Base-by-base conservation (phyloP, 441 rosid species). In the Manihot esculenta region DNA sequence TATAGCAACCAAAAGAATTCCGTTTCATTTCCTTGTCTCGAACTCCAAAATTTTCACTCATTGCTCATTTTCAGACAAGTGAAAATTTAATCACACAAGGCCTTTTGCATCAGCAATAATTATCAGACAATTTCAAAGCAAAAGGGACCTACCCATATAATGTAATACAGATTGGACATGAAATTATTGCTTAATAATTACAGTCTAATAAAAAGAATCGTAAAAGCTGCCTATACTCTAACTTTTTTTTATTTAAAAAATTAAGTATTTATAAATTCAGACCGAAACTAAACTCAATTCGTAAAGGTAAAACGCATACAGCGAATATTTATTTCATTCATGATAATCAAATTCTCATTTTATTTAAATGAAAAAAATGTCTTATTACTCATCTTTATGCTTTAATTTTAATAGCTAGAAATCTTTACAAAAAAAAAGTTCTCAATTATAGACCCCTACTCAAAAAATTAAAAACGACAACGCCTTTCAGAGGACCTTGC, bases 401-500 rank as follows among this genome's bases (percentile, higher is more conserved):
- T n/a, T n/a, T n/a, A n/a, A n/a, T 41, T 11, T 8, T 3, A 23
- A 54, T 9, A 30, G 54, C n/a, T 2, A 20, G 27, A 42, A 42
- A 18, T 42, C 45, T 4, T 15, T 59, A 24, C n/a, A n/a, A 23
- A 5, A 18, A 57, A 58, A 58, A 35, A 21, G 18, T 61, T 35
- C 38, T 70, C 67, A 49, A 33, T 61, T 35, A 15, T 62, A 10
- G 18, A 49, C 17, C 62, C 24, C 50, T 44, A 7, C 30, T 35
- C 11, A 21, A 63, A 51, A 54, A 67, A 10, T 35, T 5, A 13
- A 6, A 21, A 35, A 54, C 50, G 50, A 62, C 58, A 42, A 14
- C 27, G 21, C 54, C 49, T 74, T 74, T 70, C 18, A 35, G 60
- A 10, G 54, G 64, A 53, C 64, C 66, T 24, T 80, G 82, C 78